Evolutionary conservation across 495 filamentous ascomycete genomes (phyloP).

Genomic region (Aspergillus incahuasiensis): DNA sequence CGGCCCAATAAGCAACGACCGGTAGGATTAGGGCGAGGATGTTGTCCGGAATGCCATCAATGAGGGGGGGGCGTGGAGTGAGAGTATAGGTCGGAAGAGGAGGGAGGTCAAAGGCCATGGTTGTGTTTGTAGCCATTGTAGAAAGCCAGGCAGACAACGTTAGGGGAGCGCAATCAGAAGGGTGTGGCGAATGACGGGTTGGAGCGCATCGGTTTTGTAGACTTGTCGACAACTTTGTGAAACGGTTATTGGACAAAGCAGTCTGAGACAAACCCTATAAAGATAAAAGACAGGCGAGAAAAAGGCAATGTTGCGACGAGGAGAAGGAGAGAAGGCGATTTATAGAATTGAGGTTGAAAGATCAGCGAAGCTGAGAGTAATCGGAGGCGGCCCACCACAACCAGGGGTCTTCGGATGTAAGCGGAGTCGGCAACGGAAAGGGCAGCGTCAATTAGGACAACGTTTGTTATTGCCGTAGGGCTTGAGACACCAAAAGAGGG

Average conservation of each 20-base stretch:
- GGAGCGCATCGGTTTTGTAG: conserved; percentile 9
- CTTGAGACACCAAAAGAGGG: neutral
- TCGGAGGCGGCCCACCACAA: conserved; percentile 8
- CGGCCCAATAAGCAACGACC: conserved; percentile 80
- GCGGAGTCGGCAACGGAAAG: neutral
- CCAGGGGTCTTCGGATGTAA: conserved; percentile 7
- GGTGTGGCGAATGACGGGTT: neutral
- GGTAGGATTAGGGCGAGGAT: conserved; percentile 68
- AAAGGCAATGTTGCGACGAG: neutral
- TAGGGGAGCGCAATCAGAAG: conserved; percentile 5
- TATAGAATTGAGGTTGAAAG: conserved; percentile 1
- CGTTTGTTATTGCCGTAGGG: neutral
- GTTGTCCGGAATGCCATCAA: conserved; percentile 77
- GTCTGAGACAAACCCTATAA: neutral
- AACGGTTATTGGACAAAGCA: neutral
- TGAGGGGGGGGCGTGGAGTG: conserved; percentile 59
- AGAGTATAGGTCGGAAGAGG: conserved; percentile 73
- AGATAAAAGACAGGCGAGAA: neutral
- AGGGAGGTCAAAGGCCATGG: conserved; percentile 54
- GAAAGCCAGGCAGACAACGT: conserved; percentile 1
- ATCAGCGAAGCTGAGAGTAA: conserved; percentile 5
- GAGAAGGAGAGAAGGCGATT: conserved; percentile 4
- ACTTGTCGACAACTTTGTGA: neutral
- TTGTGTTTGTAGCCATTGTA: conserved; percentile 39
- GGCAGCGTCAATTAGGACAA: neutral